Conservation (phyloP, 441 rosid species). For the Kokia cookei region DNA sequence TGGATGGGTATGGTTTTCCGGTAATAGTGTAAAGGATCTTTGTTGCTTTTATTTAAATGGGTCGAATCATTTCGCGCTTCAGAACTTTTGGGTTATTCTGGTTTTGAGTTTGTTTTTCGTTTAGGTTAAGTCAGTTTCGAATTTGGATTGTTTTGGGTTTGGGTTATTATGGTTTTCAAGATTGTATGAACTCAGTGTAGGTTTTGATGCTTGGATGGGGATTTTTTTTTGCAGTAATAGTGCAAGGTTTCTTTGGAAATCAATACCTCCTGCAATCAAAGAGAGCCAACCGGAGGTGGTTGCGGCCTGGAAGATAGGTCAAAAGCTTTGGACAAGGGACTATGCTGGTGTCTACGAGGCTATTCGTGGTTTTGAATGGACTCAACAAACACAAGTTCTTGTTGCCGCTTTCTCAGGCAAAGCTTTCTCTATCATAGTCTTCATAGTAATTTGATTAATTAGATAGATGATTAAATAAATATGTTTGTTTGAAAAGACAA, state of each 20-base stretch:
- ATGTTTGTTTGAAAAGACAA: neutral
- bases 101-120: neutral
- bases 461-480: neutral
- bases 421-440: constrained; percentile 4
- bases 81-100: neutral
- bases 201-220: neutral
- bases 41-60: too few species aligned
- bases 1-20: too few species aligned
- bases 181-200: neutral
- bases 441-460: neutral
- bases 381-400: constrained; percentile 50
- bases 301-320: constrained; percentile 84
- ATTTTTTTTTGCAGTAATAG: constrained; percentile 52
- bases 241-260: constrained; percentile 84
- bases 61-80: too few species aligned
- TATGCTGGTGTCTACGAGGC: constrained; percentile 71
- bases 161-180: neutral
- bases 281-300: constrained; percentile 35
- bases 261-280: constrained; percentile 40
- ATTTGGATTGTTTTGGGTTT: neutral
- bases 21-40: too few species aligned
- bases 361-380: constrained; percentile 67
- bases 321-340: constrained; percentile 76
- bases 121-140: neutral
- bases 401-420: constrained; percentile 75